Evolutionary conservation across 345 rosid genomes (phyloP).

Genomic region (Kernera saxatilis): DNA sequence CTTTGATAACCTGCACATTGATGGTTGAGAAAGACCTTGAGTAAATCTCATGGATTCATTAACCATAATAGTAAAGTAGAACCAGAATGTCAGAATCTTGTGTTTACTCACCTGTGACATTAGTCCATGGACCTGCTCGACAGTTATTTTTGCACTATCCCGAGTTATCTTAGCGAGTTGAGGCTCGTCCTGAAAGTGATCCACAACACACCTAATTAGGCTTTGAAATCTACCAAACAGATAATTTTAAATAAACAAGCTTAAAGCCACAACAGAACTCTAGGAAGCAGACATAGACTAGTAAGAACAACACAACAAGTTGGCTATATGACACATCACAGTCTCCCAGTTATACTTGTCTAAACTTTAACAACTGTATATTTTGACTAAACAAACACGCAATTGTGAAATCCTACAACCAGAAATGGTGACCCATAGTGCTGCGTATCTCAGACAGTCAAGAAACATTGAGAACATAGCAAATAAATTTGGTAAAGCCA

Average conservation of each 20-base stretch:
- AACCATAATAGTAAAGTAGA: neutral
- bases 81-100: neutral
- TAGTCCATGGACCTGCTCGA: slow-evolving; percentile 96
- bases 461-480: slow-evolving; percentile 5
- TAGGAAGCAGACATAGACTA: neutral
- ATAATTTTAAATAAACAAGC: neutral
- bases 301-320: too few species aligned
- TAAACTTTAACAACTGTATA: neutral
- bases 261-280: neutral
- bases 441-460: neutral
- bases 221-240: neutral
- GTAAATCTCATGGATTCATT: neutral
- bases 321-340: neutral
- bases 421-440: neutral
- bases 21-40: neutral
- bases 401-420: neutral
- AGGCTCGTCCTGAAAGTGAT: slow-evolving; percentile 75
- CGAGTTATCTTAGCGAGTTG: slow-evolving; percentile 97
- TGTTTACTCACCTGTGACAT: slow-evolving; percentile 83
- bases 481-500: neutral
- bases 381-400: neutral
- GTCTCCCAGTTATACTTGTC: neutral
- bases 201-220: slow-evolving; percentile 5
- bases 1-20: slow-evolving; percentile 73
- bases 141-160: slow-evolving; percentile 93